These are phyloP conservation scores for Aspergillus hancockii DNA, from an alignment of 495 filamentous ascomycete genomes.

Conservation along the genomic window DNA sequence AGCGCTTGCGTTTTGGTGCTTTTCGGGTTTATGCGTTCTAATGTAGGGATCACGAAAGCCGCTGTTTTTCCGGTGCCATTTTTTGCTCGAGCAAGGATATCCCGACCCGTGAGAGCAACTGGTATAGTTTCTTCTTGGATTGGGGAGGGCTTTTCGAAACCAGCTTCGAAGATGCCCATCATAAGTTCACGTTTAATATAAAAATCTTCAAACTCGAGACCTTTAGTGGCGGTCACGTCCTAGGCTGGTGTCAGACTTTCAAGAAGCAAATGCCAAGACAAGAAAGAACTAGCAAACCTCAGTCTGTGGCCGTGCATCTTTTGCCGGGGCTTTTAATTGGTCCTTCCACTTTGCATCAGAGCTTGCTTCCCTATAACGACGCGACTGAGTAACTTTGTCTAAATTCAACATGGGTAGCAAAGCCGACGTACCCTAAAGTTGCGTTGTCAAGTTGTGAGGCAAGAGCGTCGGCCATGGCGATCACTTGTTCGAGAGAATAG, in stretches of 20 bases:
- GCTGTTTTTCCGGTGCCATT: slow-evolving; percentile 99
- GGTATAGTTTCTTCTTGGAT: slow-evolving; percentile 99
- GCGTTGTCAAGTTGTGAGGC: slow-evolving; percentile 70
- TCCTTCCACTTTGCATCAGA: slow-evolving; percentile 75
- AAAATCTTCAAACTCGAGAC: slow-evolving; percentile 96
- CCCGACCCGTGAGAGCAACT: slow-evolving; percentile 89
- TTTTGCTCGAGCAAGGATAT: slow-evolving; percentile 95
- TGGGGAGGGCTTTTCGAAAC: slow-evolving; percentile 97
- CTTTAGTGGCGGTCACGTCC: slow-evolving; percentile 98
- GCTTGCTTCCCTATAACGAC: slow-evolving; percentile 46
- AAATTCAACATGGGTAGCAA: background rate
- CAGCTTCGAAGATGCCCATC: slow-evolving; percentile 99
- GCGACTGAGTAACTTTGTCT: background rate
- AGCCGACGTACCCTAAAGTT: slow-evolving; percentile 61
- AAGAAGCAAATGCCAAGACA: slow-evolving; percentile 2
- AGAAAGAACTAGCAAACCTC: slow-evolving; percentile 64
- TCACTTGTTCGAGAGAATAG: background rate
- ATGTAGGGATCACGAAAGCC: slow-evolving; percentile 93
- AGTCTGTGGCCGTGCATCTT: slow-evolving; percentile 88
- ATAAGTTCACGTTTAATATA: slow-evolving; percentile 89
- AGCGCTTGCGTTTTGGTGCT: slow-evolving; percentile 92
- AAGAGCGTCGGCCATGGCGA: slow-evolving; percentile 60
- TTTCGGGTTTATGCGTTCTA: slow-evolving; percentile 95
- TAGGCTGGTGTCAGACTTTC: slow-evolving; percentile 39
- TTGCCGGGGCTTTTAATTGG: slow-evolving; percentile 72